Percentiles rank a stretch among this genome's conserved stretches.
These are phyloP conservation scores for Colletotrichum gloeosporioides DNA, from an alignment of 2,329 filamentous ascomycete genomes.

Conservation along the genomic window DNA sequence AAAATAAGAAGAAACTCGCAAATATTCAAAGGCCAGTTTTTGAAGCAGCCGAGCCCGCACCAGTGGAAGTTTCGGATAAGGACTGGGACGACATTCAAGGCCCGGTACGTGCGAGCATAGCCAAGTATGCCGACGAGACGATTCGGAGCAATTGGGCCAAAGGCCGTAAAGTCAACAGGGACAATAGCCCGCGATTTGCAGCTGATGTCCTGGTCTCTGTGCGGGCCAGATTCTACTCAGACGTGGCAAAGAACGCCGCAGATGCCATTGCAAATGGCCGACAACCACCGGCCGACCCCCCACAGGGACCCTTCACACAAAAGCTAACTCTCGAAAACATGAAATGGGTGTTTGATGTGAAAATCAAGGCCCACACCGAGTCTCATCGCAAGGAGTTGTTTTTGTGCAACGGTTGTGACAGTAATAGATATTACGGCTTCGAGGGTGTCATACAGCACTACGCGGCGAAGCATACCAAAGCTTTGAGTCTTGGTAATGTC, in stretches of 20 bases:
- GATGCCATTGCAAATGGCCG: conserved; percentile 51
- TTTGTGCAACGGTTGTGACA: conserved; percentile 73
- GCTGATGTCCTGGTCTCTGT: conserved; percentile 73
- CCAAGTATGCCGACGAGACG: conserved; percentile 71
- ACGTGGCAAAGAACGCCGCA: conserved; percentile 59
- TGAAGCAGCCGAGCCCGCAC: conserved; percentile 27
- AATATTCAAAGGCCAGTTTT: conserved; percentile 31
- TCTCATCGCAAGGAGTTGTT: conserved; percentile 74
- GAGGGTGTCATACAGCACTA: conserved; percentile 84
- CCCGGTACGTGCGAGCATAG: conserved; percentile 69
- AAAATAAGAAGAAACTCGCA: conserved; percentile 44
- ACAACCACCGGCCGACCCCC: conserved; percentile 50
- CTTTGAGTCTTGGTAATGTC: conserved; percentile 72
- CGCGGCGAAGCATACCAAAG: conserved; percentile 78
- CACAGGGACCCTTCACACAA: conserved; percentile 59
- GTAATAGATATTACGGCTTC: conserved; percentile 74
- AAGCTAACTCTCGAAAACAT: conserved; percentile 81
- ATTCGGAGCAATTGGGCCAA: conserved; percentile 70
- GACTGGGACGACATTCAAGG: conserved; percentile 76
- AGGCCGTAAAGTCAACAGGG: conserved; percentile 66
- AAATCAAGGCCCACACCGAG: conserved; percentile 74
- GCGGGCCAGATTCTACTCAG: conserved; percentile 69
- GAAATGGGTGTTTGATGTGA: conserved; percentile 84
- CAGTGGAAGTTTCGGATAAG: conserved; percentile 64
- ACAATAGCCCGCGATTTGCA: conserved; percentile 72